These are phyloP conservation scores for Brassica cretica DNA, from an alignment of 345 rosid genomes.

Conservation along the genomic window DNA sequence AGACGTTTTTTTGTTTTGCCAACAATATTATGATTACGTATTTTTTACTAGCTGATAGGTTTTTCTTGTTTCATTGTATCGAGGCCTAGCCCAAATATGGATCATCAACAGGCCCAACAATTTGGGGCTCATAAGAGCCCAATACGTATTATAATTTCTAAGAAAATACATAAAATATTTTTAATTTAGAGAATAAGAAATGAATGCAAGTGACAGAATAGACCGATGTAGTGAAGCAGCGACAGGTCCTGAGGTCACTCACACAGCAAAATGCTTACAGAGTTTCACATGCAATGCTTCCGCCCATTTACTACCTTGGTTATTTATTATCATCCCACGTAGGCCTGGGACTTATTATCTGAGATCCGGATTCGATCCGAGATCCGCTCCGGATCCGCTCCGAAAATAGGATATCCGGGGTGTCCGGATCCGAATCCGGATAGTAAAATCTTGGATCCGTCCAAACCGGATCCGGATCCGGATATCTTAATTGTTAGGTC, in stretches of 20 bases:
- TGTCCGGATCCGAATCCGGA: too few species aligned
- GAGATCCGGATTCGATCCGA: too few species aligned
- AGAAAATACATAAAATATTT: not conserved
- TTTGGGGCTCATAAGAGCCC: not conserved
- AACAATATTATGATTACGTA: too few species aligned
- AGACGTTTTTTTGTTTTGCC: too few species aligned
- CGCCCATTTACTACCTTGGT: constrained; percentile 13
- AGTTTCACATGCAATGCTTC: constrained; percentile 40
- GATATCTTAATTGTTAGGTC: too few species aligned
- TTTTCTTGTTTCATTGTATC: too few species aligned
- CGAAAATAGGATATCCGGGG: too few species aligned
- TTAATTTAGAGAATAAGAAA: not conserved
- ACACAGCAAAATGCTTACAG: constrained; percentile 36
- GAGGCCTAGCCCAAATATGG: not conserved
- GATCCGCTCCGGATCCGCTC: too few species aligned
- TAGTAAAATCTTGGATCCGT: too few species aligned
- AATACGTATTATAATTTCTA: not conserved
- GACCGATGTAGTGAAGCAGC: constrained; percentile 32
- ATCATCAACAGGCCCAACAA: not conserved
- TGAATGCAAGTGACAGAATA: constrained; percentile 19
- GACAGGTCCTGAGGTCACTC: constrained; percentile 35
- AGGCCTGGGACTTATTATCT: too few species aligned
- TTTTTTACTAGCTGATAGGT: too few species aligned
- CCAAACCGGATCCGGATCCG: too few species aligned
- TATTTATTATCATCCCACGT: not conserved